A percentile compares a stretch with the other conserved stretches of the same genome.
Evolutionary conservation across 2,329 filamentous ascomycete genomes (phyloP).

Genomic region (Calonectria pteridis): DNA sequence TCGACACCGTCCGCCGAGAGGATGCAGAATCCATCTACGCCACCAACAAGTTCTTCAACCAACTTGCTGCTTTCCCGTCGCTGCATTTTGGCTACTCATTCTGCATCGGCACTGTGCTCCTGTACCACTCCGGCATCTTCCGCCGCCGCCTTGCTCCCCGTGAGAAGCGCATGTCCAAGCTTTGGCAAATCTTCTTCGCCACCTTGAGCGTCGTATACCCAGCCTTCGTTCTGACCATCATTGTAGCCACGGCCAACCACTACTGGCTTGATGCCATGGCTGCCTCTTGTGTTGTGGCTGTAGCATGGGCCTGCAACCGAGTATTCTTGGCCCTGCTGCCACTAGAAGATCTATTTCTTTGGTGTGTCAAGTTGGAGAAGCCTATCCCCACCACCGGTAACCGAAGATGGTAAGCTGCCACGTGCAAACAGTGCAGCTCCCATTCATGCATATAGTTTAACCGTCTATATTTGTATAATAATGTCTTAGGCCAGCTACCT

Average conservation of each 20-base stretch:
- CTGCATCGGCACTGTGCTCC: constrained; percentile 64
- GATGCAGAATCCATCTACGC: constrained; percentile 71
- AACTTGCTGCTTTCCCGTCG: constrained; percentile 69
- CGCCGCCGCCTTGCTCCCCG: constrained; percentile 45
- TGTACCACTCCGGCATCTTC: constrained; percentile 65
- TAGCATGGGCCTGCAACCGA: constrained; percentile 68
- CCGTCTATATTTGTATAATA: neutral
- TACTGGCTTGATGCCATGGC: constrained; percentile 76
- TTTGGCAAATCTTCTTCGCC: constrained; percentile 45
- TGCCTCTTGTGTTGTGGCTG: constrained; percentile 69
- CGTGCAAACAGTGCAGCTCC: neutral
- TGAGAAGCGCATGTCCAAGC: constrained; percentile 47
- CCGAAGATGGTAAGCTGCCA: neutral
- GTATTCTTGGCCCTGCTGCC: constrained; percentile 70
- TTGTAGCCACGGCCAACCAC: constrained; percentile 73
- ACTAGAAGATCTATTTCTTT: constrained; percentile 76
- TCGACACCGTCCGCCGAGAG: constrained; percentile 65
- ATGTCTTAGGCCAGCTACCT: neutral
- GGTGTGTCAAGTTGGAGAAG: constrained; percentile 73
- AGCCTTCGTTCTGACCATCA: constrained; percentile 65
- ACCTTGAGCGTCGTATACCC: constrained; percentile 64
- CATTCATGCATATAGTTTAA: constrained; percentile 2
- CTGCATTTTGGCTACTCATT: constrained; percentile 70
- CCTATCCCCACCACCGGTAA: constrained; percentile 64
- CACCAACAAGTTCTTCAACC: constrained; percentile 68